Conservation (phyloP, 345 rosid species). For the Sisymbrium altissimum region DNA sequence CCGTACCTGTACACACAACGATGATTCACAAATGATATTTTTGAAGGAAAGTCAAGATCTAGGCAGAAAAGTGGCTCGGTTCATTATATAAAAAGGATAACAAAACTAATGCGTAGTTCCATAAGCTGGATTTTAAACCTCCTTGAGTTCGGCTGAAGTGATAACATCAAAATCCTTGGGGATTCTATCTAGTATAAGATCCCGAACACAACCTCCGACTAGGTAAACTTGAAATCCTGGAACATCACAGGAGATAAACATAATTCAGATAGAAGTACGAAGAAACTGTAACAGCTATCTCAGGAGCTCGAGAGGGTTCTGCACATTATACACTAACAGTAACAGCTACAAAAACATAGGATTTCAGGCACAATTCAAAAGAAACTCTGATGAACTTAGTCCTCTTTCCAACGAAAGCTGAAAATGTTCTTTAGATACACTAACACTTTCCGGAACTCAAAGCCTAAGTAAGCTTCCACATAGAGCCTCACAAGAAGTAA, state of each 20-base stretch:
- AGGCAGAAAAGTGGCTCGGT: neutral
- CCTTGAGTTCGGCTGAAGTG: slow-evolving; percentile 58
- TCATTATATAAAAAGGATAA: neutral
- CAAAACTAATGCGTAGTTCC: neutral
- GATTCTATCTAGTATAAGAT: slow-evolving; percentile 58
- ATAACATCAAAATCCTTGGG: slow-evolving; percentile 76
- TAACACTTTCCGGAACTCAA: neutral
- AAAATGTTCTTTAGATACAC: neutral
- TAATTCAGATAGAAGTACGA: neutral
- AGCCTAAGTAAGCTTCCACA: neutral
- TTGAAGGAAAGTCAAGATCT: neutral
- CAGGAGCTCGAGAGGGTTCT: neutral
- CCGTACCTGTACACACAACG: slow-evolving; percentile 38
- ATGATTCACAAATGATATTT: neutral
- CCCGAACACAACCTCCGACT: slow-evolving; percentile 76
- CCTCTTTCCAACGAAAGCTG: neutral
- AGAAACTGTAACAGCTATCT: too few relatives aligned
- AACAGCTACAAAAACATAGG: neutral
- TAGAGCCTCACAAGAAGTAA: neutral
- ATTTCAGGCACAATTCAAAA: neutral
- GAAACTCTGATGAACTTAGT: neutral
- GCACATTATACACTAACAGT: neutral
- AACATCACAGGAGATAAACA: neutral
- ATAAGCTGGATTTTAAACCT: slow-evolving; percentile 38
- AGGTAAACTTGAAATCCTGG: slow-evolving; percentile 70